Percentiles rank a stretch among this genome's conserved stretches.
phyloP scores from a whole-genome alignment of 352 stramenopile genomes.

The Nannochloropsis limnetica region DNA sequence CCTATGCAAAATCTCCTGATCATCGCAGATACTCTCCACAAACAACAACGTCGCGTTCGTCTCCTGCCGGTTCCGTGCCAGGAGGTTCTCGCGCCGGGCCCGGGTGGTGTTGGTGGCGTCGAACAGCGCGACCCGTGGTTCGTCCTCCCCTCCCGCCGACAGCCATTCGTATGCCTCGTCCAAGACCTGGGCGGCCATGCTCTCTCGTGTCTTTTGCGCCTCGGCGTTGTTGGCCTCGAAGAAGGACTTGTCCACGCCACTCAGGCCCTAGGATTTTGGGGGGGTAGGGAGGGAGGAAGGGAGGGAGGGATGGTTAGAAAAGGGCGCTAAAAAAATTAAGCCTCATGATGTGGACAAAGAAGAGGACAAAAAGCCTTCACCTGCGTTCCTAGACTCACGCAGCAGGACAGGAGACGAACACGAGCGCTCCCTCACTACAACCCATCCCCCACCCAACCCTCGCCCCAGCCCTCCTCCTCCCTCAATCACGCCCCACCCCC shows the following conservation, averaged over 20 bases:
- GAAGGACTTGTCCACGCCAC: slow-evolving; percentile 53
- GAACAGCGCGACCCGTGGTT: slow-evolving; percentile 54
- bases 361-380: too few species aligned
- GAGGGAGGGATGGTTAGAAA: background rate
- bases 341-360: too few species aligned
- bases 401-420: background rate
- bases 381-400: too few species aligned
- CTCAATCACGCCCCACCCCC: too few species aligned
- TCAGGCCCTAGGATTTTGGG: slow-evolving; percentile 37
- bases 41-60: slow-evolving; percentile 49
- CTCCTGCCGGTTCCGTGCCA: slow-evolving; percentile 33
- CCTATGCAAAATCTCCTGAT: slow-evolving; percentile 36
- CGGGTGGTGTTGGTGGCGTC: slow-evolving; percentile 59
- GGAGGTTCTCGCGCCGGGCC: slow-evolving; percentile 37
- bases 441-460: background rate
- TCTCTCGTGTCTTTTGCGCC: slow-evolving; percentile 42
- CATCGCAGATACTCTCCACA: slow-evolving; percentile 58
- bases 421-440: background rate
- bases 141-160: slow-evolving; percentile 45
- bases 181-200: slow-evolving; percentile 31
- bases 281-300: background rate
- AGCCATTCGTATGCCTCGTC: slow-evolving; percentile 57
- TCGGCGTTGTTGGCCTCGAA: slow-evolving; percentile 53
- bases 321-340: too few species aligned
- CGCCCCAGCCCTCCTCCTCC: too few species aligned